These are phyloP conservation scores for Xerocomellus dryophilus DNA, from an alignment of 768 basidiomycete species.

Conservation along the genomic window DNA sequence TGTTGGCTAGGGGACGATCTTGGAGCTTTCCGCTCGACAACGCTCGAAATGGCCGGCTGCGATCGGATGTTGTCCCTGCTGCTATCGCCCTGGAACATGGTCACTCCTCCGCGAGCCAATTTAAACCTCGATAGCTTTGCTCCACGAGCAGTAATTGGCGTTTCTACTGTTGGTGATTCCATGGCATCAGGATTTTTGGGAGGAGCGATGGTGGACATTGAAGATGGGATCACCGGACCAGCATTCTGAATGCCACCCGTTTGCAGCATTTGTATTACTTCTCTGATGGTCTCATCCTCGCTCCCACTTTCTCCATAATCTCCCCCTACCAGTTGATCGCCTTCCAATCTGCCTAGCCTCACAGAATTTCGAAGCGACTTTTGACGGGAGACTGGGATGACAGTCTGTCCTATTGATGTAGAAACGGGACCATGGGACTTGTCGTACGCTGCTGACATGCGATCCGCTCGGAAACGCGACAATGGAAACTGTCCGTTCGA, in stretches of 20 bases:
- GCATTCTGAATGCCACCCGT: conserved; percentile 53
- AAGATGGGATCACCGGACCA: conserved; percentile 41
- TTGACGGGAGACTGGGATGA: conserved; percentile 43
- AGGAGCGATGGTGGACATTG: neutral
- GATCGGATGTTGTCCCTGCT: conserved; percentile 32
- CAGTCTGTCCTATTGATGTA: conserved; percentile 41
- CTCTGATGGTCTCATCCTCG: conserved; percentile 49
- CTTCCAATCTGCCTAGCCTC: conserved; percentile 54
- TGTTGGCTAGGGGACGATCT: conserved; percentile 3
- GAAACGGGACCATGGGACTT: conserved; percentile 36
- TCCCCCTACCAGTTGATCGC: conserved; percentile 49
- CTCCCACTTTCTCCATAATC: conserved; percentile 51
- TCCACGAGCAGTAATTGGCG: conserved; percentile 12
- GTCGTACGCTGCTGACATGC: conserved; percentile 48
- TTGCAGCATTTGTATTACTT: conserved; percentile 49
- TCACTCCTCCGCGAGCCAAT: conserved; percentile 19
- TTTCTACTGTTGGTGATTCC: neutral
- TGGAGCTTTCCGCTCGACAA: conserved; percentile 26
- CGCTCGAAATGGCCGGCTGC: conserved; percentile 29
- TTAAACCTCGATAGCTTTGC: conserved; percentile 49
- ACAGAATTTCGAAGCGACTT: conserved; percentile 52
- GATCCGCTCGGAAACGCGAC: conserved; percentile 65
- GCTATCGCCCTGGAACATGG: conserved; percentile 26
- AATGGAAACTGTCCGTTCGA: conserved; percentile 46
- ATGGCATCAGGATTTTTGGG: neutral